Conservation (phyloP, 1,284 basidiomycete species). For the Gymnopus androsaceus region DNA sequence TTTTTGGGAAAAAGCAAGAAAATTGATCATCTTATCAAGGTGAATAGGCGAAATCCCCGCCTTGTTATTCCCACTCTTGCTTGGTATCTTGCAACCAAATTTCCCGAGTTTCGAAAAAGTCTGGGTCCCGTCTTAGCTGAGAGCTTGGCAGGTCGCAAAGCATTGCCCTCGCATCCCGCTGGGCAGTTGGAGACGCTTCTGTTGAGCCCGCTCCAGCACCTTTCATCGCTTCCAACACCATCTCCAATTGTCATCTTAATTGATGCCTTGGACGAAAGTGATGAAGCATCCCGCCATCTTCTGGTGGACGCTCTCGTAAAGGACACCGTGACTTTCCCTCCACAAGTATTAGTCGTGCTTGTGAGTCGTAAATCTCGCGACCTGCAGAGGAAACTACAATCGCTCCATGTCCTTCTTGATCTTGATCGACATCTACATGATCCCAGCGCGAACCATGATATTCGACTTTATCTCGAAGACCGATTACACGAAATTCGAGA, state of each 20-base stretch:
- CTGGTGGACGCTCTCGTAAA: not conserved
- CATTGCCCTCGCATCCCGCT: not conserved
- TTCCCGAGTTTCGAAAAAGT: slow-evolving; percentile 15
- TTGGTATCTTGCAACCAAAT: slow-evolving; percentile 18
- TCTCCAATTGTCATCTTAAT: slow-evolving; percentile 21
- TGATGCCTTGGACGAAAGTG: slow-evolving; percentile 26
- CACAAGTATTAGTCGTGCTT: not conserved
- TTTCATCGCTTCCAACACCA: not conserved
- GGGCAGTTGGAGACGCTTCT: not conserved
- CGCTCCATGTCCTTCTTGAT: not conserved
- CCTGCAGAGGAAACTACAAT: not conserved
- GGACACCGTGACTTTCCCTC: not conserved
- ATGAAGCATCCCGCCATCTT: not conserved
- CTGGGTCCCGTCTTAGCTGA: not conserved
- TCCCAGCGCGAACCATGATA: not conserved
- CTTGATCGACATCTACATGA: not conserved
- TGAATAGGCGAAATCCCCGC: slow-evolving; percentile 14
- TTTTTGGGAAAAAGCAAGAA: not conserved
- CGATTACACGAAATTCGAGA: not conserved
- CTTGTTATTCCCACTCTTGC: slow-evolving; percentile 21
- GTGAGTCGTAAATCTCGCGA: not conserved
- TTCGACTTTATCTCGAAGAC: not conserved
- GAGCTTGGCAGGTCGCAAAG: not conserved
- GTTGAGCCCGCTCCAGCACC: not conserved
- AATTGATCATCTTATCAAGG: not conserved